Evolutionary conservation across 257 asterid species (phyloP), one percentile per base, ranked within the genome.

Genomic region (Plectranthus barbatus): DNA sequence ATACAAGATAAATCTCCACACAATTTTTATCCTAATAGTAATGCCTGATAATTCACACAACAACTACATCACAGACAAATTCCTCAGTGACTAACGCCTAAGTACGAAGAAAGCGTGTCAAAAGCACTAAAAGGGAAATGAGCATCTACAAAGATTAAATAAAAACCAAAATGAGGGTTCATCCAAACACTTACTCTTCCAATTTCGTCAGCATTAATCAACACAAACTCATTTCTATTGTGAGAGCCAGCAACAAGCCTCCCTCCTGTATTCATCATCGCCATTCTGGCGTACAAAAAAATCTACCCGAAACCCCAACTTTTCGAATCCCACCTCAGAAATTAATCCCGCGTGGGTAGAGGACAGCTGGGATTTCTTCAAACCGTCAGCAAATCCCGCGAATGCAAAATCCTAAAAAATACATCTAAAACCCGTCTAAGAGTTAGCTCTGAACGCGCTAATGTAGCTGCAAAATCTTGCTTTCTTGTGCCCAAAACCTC

Each of bases 251-350:
- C 31, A 26, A 26, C 31, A 26, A 26, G 31, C 31, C 31, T 26
- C 3, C 31, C 31, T 26, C 31, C 31, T 1, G 31, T 26, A 26
- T 26, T 26, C 2, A 26, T 26, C 31, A 26, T 26, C 31, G 31
- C 31, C 31, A 26, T 26, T 26, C 31, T 47, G 15, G 52, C 18
- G 29, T 18, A 26, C 31, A 26, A 26, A n/a, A n/a, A n/a, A 26
- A 64, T 47, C 62, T 29, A 56, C 10, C 71, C 37, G 45, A 60
- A 51, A 61, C 53, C 61, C 76, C 26, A 72, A 72, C 46, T 58
- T 64, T 40, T 65, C 58, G 72, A 79, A 56, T 47, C 73, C 31
- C 31, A 26, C 31, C 31, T 26, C 31, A 26, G 24, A 41, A 23
- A 23, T 9, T 7, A 40, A 21, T 59, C 67, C 72, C 48, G 58